Evolutionary conservation across 2,329 filamentous ascomycete genomes (phyloP), one percentile per base, ranked within the genome.

Genomic region (Furcasterigmium furcatum): DNA sequence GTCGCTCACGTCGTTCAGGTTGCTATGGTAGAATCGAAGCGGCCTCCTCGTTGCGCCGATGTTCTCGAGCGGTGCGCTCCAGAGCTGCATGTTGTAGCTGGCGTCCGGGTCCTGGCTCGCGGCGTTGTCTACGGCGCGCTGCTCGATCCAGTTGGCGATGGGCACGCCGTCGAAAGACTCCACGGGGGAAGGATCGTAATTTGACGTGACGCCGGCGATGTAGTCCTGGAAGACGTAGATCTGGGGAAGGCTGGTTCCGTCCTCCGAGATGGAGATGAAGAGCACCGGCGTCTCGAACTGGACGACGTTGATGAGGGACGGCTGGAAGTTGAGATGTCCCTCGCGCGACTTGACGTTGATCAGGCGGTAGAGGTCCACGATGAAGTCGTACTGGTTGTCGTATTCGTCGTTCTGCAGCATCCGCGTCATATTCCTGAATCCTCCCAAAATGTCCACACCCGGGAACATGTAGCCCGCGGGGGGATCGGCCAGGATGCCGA

Each of bases 401-500:
- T 57, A 57, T 6, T 35, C 32, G 2, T 38, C 46, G 12, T 45
- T 21, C 9, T 46, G 20, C 2, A 57, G 41, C n/a, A 47, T 47
- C 13, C 19, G 7, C 10, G 46, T 44, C 39, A 57, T 56, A 12
- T 53, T 49, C 8, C 48, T 19, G 10, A 57, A 22, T 5, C 55
- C 55, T 7, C 42, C 52, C 12, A 55, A 44, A 12, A 57, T 45
- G 20, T 57, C 52, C 20, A 57, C 52, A 5, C 50, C 53, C 0
- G 51, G 49, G 16, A 50, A 49, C n/a, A 57, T 44, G 38, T 57
- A 57, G 21, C 46, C 51, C 4, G 45, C 42, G 4, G 55, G 53
- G 2, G 55, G 53, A 5, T 43, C 40, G 16, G 44, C 42, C 6
- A 57, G 49, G 16, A 55, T 47, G 9, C 47, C 44, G 21, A 56